These are phyloP conservation scores for Mucor piriformis DNA, from an alignment of 371 early-diverging fungal genomes.

Conservation along the genomic window DNA sequence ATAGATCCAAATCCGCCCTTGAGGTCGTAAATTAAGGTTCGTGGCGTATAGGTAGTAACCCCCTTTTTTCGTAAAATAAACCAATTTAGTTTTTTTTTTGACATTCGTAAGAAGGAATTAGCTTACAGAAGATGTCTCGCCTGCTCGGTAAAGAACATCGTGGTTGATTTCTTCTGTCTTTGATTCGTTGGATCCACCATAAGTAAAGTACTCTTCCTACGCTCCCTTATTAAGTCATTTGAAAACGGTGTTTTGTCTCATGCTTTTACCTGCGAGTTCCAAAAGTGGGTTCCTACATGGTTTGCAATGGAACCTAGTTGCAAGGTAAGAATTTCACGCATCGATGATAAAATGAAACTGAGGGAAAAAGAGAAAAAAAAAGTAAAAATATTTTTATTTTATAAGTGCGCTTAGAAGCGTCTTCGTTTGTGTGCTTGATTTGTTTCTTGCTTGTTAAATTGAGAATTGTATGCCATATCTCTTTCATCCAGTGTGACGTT, in stretches of 20 bases:
- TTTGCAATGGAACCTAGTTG: conserved; percentile 87
- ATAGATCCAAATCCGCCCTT: conserved; percentile 78
- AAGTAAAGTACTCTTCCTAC: conserved; percentile 55
- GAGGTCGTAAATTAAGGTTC: conserved; percentile 77
- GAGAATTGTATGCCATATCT: conserved; percentile 25
- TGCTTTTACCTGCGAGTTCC: conserved; percentile 86
- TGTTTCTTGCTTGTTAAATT: conserved; percentile 28
- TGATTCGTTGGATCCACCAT: conserved; percentile 25
- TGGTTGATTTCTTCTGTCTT: conserved; percentile 47
- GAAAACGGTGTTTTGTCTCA: neutral
- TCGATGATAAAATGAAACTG: conserved; percentile 21
- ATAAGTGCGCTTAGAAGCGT: neutral
- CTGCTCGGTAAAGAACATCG: conserved; percentile 62
- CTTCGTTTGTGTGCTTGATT: conserved; percentile 17
- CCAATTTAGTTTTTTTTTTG: neutral
- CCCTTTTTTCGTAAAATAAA: conserved; percentile 55
- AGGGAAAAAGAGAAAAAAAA: neutral
- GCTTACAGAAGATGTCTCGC: conserved; percentile 42
- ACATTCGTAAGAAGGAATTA: neutral
- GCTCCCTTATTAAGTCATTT: neutral
- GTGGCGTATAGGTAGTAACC: conserved; percentile 73
- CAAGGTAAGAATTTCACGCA: conserved; percentile 87
- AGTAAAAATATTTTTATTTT: conserved; percentile 1
- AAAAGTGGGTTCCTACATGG: conserved; percentile 88
- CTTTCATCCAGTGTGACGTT: conserved; percentile 8